Evolutionary conservation across 805 yeast genomes (phyloP), one percentile per base, ranked within the genome.

Genomic region (Vanderwaltozyma verrucispora): DNA sequence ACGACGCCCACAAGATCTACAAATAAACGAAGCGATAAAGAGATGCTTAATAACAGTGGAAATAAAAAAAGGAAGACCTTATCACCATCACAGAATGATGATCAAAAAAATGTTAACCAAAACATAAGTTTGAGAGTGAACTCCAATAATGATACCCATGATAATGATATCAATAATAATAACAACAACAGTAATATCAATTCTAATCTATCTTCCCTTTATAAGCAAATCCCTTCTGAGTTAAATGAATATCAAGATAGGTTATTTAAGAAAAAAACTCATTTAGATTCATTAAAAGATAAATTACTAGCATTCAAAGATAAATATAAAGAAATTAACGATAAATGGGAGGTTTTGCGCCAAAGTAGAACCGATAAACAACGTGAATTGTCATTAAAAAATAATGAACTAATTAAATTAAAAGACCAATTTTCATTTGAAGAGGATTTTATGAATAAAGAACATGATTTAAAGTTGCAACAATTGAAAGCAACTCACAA

Each of bases 401-500:
- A 54, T 35, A 53, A 53, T 34, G 64, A 62, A 35, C 33, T 67
- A 14, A 41, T 42, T 3, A 58, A 54, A 16, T 43, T 63, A 11
- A 47, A 51, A 4, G 54, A 55, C 14, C 60, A 52, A 25, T 39
- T 59, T 5, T 38, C 46, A 5, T 50, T 49, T 1, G 48, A 47
- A 51, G 57, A 46, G 30, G 39, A 39, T 28, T 50, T 42, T 33
- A 41, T 50, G 37, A 52, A 41, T 37, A 53, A 46, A 14, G 61
- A 56, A 4, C 65, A 60, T 32, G 62, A 60, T 15, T 46, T 65
- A 20, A 58, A 60, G 33, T 30, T 58, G 30, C 51, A 60, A 32
- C 54, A 60, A 41, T 35, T 58, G 40, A 51, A 56, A 23, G 54
- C 57, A n/a, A 62, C 61, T 18, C 53, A 63, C 36, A 68, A 67